Percentiles rank a stretch among this genome's conserved stretches.
Conservation (phyloP, 306 rosid species). For the Cucurbita moschata region DNA sequence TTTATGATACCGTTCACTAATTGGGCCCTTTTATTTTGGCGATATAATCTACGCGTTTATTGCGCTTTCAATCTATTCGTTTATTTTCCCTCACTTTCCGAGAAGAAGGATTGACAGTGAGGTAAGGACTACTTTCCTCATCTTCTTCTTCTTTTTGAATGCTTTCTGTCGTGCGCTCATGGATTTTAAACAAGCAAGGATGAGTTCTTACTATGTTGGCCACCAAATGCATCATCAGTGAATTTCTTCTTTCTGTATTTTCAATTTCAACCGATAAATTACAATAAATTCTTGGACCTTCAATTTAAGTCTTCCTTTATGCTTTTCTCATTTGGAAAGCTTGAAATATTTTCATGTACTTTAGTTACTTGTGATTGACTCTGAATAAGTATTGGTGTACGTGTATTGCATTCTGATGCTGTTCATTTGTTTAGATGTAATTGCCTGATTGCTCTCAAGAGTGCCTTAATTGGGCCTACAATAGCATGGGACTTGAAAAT, state of each 20-base stretch:
- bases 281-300: not conserved
- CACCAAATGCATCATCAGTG: not conserved
- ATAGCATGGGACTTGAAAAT: slow-evolving; percentile 38
- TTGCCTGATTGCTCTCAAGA: not conserved
- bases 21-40: not conserved
- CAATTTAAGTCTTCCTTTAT: not conserved
- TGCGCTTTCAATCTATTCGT: not conserved
- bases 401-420: not conserved
- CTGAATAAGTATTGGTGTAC: not conserved
- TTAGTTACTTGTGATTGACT: not conserved
- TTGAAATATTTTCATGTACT: not conserved
- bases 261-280: not conserved
- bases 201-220: not conserved
- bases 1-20: not conserved
- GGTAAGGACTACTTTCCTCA: not conserved
- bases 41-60: not conserved
- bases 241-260: not conserved
- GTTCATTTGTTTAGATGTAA: not conserved
- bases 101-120: not conserved
- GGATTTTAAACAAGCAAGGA: not conserved
- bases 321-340: not conserved
- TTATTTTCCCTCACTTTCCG: not conserved
- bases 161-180: not conserved
- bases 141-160: not conserved
- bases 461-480: not conserved